A percentile compares a stretch with the other conserved stretches of the same genome.
Evolutionary conservation across 2,329 filamentous ascomycete genomes (phyloP).

Genomic region (Colletotrichum spinosum): DNA sequence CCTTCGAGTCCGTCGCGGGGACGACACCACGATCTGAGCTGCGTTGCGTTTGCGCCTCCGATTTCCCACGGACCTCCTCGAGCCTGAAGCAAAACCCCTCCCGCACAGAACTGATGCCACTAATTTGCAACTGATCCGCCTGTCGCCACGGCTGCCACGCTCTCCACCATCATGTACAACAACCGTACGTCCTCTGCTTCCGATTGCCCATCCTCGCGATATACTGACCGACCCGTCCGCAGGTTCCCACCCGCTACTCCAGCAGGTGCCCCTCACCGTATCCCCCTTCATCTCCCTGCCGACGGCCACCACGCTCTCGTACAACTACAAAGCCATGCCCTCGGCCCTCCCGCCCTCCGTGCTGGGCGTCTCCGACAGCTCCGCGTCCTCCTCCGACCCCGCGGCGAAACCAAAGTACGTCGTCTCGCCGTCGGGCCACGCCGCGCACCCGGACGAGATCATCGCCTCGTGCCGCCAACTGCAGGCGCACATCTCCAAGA

Average conservation of each 20-base stretch:
- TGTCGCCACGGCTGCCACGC: slow-evolving; percentile 2
- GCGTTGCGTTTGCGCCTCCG: background rate
- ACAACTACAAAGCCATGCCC: slow-evolving; percentile 92
- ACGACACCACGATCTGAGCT: background rate
- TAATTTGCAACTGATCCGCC: slow-evolving; percentile 14
- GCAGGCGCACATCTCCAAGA: slow-evolving; percentile 77
- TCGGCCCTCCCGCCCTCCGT: slow-evolving; percentile 84
- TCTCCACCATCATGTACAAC: slow-evolving; percentile 40
- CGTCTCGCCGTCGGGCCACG: slow-evolving; percentile 80
- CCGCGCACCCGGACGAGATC: slow-evolving; percentile 89
- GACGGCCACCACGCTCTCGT: slow-evolving; percentile 89
- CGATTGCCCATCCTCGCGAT: background rate
- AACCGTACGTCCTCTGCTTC: slow-evolving; percentile 44
- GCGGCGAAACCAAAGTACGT: slow-evolving; percentile 75
- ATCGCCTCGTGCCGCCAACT: slow-evolving; percentile 83
- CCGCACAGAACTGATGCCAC: slow-evolving; percentile 6
- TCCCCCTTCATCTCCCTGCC: slow-evolving; percentile 95
- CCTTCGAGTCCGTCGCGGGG: background rate
- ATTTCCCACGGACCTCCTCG: background rate
- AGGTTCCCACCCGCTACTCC: slow-evolving; percentile 88
- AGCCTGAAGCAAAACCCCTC: background rate
- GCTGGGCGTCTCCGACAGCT: slow-evolving; percentile 60
- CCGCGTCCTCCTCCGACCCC: slow-evolving; percentile 47
- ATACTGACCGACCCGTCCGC: background rate
- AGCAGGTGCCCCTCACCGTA: slow-evolving; percentile 92